Evolutionary conservation across 805 yeast genomes (phyloP), one percentile per base, ranked within the genome.

Genomic region (Cyberlindnera subsufficiens): DNA sequence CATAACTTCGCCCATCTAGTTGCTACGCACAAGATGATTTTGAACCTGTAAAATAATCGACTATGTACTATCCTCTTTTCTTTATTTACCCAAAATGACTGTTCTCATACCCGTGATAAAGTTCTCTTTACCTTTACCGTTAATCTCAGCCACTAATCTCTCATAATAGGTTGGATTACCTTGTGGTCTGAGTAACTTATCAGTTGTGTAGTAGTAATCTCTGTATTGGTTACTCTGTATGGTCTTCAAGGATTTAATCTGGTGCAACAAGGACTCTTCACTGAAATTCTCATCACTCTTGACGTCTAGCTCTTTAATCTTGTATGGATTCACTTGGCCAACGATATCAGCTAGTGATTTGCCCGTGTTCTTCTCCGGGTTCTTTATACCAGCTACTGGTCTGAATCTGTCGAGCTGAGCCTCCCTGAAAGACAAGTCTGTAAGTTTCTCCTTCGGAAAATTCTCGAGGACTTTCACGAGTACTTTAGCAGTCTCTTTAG

Each of bases 121-220:
- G 14, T 76, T 73, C 63, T 86, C 95, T 60, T 77, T 81, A 55
- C 75, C 73, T 54, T 81, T 80, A 19, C 91, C 90, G 45, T 73
- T 69, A 34, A 89, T 74, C 59, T 87, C 95, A 22, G 73, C 70
- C 63, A 82, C 51, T 41, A 89, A 69, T 55, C 93, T 73, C 33
- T 71, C 75, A 56, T 89, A 89, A 58, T 89, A 89, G 37, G 72
- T 62, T 3, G 95, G 88, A 62, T 87, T 86, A 2, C 96, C 96
- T 55, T 82, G 80, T n/a, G 97, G 97, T 51, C 63, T 70, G 54
- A 77, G 63, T 50, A 89, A 63, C 58, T 83, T 83, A 35, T 78
- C 83, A 43, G 80, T 80, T 30, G 80, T 72, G 47, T 74, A 68
- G 59, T 85, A 86, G 55, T 78, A 78, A 45, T 75, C 74, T 53